Base-by-base conservation (phyloP, 495 filamentous ascomycete species). In the Neurospora sp. region DNA sequence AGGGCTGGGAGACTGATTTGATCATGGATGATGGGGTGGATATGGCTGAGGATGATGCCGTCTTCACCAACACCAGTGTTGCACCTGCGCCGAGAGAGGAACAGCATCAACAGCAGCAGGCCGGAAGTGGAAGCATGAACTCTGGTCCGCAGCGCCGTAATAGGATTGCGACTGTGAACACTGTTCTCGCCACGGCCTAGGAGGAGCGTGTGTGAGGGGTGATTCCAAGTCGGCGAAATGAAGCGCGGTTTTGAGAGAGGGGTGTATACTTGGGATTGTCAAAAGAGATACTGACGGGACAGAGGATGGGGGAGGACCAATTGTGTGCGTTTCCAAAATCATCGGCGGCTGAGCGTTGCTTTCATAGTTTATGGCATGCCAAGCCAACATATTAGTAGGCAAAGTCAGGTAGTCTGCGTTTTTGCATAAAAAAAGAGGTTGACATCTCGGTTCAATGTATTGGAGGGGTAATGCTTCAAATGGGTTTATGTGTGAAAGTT, bases 1-100 rank as follows among this genome's bases (percentile, higher is more conserved):
- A 86, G 7, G 79, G 76, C 70, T 83, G 84, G 85, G 83, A 85
- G 74, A 80, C 79, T 45, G 83, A 86, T 74, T 81, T 81, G 75
- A 72, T 72, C 62, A 62, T 71, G 37, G 39, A 39, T 28, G 39
- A 24, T 24, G 21, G 31, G 37, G 69, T 36, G 5, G 17, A 38
- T 24, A 39, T 75, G 74, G 48, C 76, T 83, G 79, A 45, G 21
- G 42, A 45, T 10, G 8, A 45, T 3, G n/a, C 19, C 42, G n/a
- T 21, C 42, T 21, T 21, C 42, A 45, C 42, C 42, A 42, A 15
- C 15, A 40, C 75, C 80, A 71, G 21, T 54, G 21, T 21, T 21
- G 7, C 39, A 45, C 19, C 43, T 10, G n/a, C 3, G 40, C 17
- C 40, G 40, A 42, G 40, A 42, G 40, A 42, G 40, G 40, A 48